A percentile compares a stretch with the other conserved stretches of the same genome.
phyloP scores from a whole-genome alignment of 139 green algal species.

The Micromonas pusilla region DNA sequence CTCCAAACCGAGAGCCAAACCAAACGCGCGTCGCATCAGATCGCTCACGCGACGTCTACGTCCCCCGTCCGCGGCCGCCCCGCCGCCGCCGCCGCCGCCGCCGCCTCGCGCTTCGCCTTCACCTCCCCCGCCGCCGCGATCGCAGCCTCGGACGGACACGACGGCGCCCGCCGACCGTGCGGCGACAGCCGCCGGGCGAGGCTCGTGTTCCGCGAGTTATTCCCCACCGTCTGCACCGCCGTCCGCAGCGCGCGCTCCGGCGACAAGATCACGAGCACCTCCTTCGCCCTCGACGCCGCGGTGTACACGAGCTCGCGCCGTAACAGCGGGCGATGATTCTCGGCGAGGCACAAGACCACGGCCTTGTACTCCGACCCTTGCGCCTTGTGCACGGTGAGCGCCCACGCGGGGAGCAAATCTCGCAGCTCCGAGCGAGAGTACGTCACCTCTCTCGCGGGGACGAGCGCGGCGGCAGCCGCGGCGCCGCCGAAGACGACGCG shows the following conservation, averaged over 20 bases:
- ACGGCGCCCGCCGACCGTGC: neutral
- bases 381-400: constrained; percentile 80
- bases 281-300: constrained; percentile 38
- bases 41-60: too few relatives aligned
- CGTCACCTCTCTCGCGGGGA: neutral
- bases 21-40: too few relatives aligned
- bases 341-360: constrained; percentile 60
- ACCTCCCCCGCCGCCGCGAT: neutral
- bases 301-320: constrained; percentile 71
- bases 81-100: too few relatives aligned
- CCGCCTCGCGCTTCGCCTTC: neutral
- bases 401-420: constrained; percentile 53
- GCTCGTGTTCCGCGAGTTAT: constrained; percentile 27
- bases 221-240: constrained; percentile 22
- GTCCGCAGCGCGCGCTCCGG: constrained; percentile 1
- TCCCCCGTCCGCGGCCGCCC: too few relatives aligned
- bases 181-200: constrained; percentile 27
- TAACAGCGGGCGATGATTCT: constrained; percentile 44
- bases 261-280: constrained; percentile 35
- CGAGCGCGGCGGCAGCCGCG: too few relatives aligned
- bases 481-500: constrained; percentile 4
- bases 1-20: too few relatives aligned
- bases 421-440: constrained; percentile 42
- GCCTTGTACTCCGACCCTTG: constrained; percentile 71
- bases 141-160: neutral